These are phyloP conservation scores for Schizochytrium sp. DNA, from an alignment of 108 stramenopile species.

Conservation along the genomic window DNA sequence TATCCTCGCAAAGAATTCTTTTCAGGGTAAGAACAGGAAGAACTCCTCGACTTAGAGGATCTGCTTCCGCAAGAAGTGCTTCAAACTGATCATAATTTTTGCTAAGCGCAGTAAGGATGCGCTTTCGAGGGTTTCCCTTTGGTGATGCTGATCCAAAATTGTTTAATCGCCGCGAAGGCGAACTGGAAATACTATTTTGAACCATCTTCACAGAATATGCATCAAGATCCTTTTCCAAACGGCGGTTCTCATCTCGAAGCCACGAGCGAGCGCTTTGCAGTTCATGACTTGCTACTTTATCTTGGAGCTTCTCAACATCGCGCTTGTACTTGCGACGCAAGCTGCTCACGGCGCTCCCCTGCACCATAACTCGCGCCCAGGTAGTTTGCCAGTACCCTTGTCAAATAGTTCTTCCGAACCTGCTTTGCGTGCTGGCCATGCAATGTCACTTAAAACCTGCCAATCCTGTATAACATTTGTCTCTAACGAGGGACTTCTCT, in stretches of 20 bases:
- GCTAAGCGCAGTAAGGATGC: background rate
- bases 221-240: background rate
- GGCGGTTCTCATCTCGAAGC: background rate
- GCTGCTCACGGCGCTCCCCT: background rate
- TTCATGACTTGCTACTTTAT: background rate
- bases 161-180: too few relatives aligned
- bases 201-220: too few relatives aligned
- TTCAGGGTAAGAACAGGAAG: background rate
- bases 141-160: too few relatives aligned
- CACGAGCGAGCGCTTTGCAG: background rate
- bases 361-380: too few relatives aligned
- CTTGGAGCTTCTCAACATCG: background rate
- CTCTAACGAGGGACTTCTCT: too few relatives aligned
- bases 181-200: too few relatives aligned
- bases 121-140: background rate
- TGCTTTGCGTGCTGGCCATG: too few relatives aligned
- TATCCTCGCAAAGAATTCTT: conserved; percentile 36
- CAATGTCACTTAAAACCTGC: too few relatives aligned
- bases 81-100: conserved; percentile 30
- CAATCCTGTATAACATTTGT: too few relatives aligned
- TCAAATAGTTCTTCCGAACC: too few relatives aligned
- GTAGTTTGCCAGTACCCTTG: too few relatives aligned
- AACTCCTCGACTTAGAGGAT: background rate
- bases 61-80: background rate
- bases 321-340: conserved; percentile 39